Conservation (phyloP, 148 eudicot genomes). For the Fagopyrum tataricum region DNA sequence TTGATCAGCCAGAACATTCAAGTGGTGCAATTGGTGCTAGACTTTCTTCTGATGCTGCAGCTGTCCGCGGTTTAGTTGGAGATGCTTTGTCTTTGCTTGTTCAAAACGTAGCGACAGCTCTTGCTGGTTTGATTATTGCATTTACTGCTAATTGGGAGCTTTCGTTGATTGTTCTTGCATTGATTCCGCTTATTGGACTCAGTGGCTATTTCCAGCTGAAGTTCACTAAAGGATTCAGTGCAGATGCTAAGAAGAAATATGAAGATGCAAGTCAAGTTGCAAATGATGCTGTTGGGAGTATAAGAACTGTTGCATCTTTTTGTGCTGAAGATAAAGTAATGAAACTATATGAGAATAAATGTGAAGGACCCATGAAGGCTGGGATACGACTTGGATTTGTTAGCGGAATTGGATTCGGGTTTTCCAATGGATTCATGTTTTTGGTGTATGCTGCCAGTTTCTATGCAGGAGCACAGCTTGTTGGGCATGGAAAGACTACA, state of each 20-base stretch:
- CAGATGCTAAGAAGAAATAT: slow-evolving; percentile 66
- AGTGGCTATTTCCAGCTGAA: slow-evolving; percentile 51
- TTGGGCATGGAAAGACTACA: slow-evolving; percentile 40
- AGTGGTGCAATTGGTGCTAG: slow-evolving; percentile 74
- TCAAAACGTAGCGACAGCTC: slow-evolving; percentile 47
- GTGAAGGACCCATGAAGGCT: slow-evolving; percentile 39
- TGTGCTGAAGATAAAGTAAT: slow-evolving; percentile 60
- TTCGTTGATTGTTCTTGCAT: slow-evolving; percentile 50
- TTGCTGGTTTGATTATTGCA: slow-evolving; percentile 56
- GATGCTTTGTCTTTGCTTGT: slow-evolving; percentile 67
- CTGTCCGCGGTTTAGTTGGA: slow-evolving; percentile 64
- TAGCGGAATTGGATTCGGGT: slow-evolving; percentile 48
- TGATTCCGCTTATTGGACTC: slow-evolving; percentile 59
- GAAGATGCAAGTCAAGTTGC: slow-evolving; percentile 84
- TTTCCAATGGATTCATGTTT: slow-evolving; percentile 31
- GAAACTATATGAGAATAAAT: slow-evolving; percentile 42
- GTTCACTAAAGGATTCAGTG: slow-evolving; percentile 65
- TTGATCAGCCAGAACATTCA: slow-evolving; percentile 57
- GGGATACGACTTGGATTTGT: slow-evolving; percentile 52
- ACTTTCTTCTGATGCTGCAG: slow-evolving; percentile 68
- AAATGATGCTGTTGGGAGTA: slow-evolving; percentile 70
- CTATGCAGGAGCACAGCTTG: slow-evolving; percentile 55
- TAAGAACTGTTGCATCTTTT: slow-evolving; percentile 72
- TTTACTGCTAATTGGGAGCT: slow-evolving; percentile 70
- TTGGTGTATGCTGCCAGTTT: slow-evolving; percentile 41